These are phyloP conservation scores for Geotrichum fermentans DNA, from an alignment of 1,139 yeast species.

Conservation along the genomic window DNA sequence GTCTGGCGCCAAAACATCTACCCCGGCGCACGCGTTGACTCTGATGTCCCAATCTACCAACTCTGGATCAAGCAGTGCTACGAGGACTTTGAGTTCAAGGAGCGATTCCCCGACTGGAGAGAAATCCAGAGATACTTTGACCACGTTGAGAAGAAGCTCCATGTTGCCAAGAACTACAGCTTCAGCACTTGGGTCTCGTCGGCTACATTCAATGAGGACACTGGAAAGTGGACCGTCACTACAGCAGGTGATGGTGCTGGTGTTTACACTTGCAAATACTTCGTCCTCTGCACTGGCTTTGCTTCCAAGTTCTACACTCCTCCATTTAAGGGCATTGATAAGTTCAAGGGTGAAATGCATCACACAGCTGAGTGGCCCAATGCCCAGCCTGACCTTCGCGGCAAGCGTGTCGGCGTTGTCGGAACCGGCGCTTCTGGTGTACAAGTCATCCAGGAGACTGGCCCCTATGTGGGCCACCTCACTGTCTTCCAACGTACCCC, in stretches of 20 bases:
- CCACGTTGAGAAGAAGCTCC: constrained; percentile 40
- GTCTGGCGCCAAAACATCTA: constrained; percentile 53
- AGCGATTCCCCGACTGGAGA: constrained; percentile 44
- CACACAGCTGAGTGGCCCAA: constrained; percentile 48
- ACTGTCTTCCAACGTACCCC: constrained; percentile 33
- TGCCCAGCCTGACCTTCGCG: constrained; percentile 36
- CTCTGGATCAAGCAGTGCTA: constrained; percentile 45
- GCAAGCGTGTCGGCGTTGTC: constrained; percentile 41
- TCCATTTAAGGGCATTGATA: constrained; percentile 36
- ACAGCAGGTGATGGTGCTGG: constrained; percentile 42
- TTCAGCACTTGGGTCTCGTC: constrained; percentile 29
- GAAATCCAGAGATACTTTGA: constrained; percentile 48
- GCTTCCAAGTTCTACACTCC: constrained; percentile 22
- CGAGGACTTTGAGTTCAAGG: constrained; percentile 43
- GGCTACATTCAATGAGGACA: constrained; percentile 37
- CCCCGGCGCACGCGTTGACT: constrained; percentile 48
- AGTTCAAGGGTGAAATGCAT: constrained; percentile 45
- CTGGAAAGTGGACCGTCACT: constrained; percentile 41
- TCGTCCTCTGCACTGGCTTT: constrained; percentile 36
- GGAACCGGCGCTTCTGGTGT: constrained; percentile 49
- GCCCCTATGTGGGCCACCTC: constrained; percentile 22
- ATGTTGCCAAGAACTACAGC: constrained; percentile 32
- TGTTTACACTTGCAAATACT: constrained; percentile 33
- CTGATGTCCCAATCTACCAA: constrained; percentile 50
- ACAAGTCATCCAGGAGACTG: constrained; percentile 34